Evolutionary conservation across 441 rosid species (phyloP), one percentile per base, ranked within the genome.

Genomic region (Isatis lusitanica): DNA sequence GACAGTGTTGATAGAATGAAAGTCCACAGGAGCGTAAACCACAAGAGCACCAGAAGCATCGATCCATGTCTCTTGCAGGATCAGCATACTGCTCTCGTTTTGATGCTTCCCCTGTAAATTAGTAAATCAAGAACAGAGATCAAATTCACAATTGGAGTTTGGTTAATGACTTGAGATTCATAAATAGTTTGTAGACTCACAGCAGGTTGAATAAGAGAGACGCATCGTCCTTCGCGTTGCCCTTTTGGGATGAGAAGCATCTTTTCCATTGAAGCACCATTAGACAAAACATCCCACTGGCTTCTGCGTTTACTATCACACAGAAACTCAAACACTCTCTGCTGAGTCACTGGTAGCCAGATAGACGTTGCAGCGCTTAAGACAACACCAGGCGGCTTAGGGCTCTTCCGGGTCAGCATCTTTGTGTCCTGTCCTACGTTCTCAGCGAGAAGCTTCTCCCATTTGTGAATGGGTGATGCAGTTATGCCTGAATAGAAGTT

Each of bases 31-130:
- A 0, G 90, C 90, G 46, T 86, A 89, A 30, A 87, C 86, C 21
- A 89, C 83, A 0, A 84, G 40, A 3, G 91, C 82, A 36, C 91
- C 88, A 0, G 87, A 76, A 4, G 79, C 74, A 38, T 83, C 90
- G 3, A 28, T 79, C 85, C 88, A 87, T 0, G 91, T 82, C 80
- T 89, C 94, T 75, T 89, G 94, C 42, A 89, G 68, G 62, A 87
- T 81, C 33, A 89, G 81, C 88, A 84, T 83, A 57, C 78, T 64
- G 15, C 58, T 78, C 33, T 84, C 82, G 1, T 39, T 66, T 7
- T 67, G 65, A 13, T 73, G 75, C 26, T 74, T 71, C 42, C 80
- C 80, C 95, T 90, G 80, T 62, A 57, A 31, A 38, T 30, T 57
- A 63, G 46, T 35, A 46, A 46, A 38, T 13, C 43, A 6, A 77